A percentile compares a stretch with the other conserved stretches of the same genome.
Evolutionary conservation across 345 rosid genomes (phyloP).

Genomic region (Citrus medica): DNA sequence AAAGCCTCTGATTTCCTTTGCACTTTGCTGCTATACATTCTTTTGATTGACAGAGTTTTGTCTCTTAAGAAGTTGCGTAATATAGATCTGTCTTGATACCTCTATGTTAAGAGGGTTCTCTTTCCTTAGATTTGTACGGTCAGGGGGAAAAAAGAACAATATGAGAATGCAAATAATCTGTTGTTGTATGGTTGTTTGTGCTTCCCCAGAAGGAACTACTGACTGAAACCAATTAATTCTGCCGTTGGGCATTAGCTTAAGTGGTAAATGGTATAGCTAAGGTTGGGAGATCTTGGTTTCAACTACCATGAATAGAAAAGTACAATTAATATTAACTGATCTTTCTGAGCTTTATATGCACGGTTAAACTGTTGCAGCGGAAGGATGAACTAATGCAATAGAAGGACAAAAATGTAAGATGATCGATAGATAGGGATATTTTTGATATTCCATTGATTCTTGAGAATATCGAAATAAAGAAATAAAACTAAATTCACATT

Average conservation of each 20-base stretch:
- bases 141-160: neutral
- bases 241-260: neutral
- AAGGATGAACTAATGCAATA: too few species aligned
- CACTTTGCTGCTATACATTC: neutral
- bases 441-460: too few species aligned
- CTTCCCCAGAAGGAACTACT: neutral
- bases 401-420: too few species aligned
- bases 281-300: neutral
- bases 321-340: neutral
- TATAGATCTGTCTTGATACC: neutral
- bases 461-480: too few species aligned
- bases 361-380: too few species aligned
- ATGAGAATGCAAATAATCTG: neutral
- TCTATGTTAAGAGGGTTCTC: neutral
- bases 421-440: too few species aligned
- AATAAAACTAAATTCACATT: too few species aligned
- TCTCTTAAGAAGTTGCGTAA: neutral
- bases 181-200: neutral
- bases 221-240: neutral
- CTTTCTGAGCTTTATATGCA: neutral
- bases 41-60: neutral
- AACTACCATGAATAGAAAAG: neutral
- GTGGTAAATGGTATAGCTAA: neutral
- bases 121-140: neutral
- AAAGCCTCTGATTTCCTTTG: neutral